phyloP scores from a whole-genome alignment of 1,284 basidiomycete genomes.

The Ceraceosorus bombacis region DNA sequence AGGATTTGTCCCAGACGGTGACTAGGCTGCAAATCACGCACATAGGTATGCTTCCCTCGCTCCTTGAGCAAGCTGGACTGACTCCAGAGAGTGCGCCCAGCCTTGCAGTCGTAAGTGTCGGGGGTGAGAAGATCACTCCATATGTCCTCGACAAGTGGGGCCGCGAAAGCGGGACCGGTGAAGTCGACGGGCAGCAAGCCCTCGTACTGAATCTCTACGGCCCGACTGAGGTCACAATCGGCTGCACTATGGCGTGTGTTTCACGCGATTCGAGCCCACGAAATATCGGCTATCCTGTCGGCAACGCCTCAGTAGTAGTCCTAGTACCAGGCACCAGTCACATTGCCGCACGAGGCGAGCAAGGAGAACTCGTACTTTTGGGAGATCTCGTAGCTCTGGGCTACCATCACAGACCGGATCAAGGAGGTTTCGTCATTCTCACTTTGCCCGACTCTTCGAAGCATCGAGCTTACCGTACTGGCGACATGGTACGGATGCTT shows the following conservation, averaged over 20 bases:
- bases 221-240: slow-evolving; percentile 44
- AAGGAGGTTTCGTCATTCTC: slow-evolving; percentile 15
- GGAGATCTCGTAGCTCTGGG: slow-evolving; percentile 38
- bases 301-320: slow-evolving; percentile 16
- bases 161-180: slow-evolving; percentile 8
- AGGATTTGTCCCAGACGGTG: slow-evolving; percentile 36
- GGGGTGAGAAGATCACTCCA: slow-evolving; percentile 13
- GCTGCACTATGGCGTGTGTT: slow-evolving; percentile 36
- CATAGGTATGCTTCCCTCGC: slow-evolving; percentile 40
- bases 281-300: slow-evolving; percentile 38
- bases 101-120: slow-evolving; percentile 2
- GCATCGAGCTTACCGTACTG: slow-evolving; percentile 31
- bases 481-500: slow-evolving; percentile 31
- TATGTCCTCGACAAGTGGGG: slow-evolving; percentile 8
- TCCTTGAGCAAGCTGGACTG: slow-evolving; percentile 18
- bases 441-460: slow-evolving; percentile 11
- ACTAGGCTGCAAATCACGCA: slow-evolving; percentile 33
- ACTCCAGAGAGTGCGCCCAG: slow-evolving; percentile 4
- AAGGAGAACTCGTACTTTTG: slow-evolving; percentile 38
- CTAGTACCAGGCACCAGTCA: slow-evolving; percentile 6
- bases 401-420: slow-evolving; percentile 25
- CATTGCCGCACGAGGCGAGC: slow-evolving; percentile 27
- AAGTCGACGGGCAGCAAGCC: neutral
- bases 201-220: slow-evolving; percentile 42
- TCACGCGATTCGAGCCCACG: slow-evolving; percentile 15